Base-by-base conservation (phyloP, 306 rosid species). In the Trichosanthes cucumerina region DNA sequence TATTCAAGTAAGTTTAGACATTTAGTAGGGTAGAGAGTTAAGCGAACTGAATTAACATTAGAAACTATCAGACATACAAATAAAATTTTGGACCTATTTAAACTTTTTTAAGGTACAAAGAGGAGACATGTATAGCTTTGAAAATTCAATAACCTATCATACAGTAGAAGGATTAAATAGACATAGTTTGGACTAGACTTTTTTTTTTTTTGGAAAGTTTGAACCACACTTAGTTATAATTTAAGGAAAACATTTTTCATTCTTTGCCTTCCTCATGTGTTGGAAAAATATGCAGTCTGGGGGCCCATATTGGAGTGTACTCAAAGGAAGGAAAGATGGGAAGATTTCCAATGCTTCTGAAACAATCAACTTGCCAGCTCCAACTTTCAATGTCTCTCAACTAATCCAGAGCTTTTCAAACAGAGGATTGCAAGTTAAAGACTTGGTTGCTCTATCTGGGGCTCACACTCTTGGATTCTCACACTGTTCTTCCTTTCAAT, bases 311-410 rank as follows among this genome's bases (percentile, higher is more conserved):
- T 90, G 97, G 96, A 82, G 83, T n/a, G 90, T 89, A 21, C 81
- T 81, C 8, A 86, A 89, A 49, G 97, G 97, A 80, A 89, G 93
- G 44, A 93, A 92, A 88, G 96, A 89, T 78, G 92, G 97, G 82
- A 86, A 86, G 52, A 79, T 89, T 4, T 91, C 97, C 3, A 89
- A 82, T 62, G 96, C 90, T 50, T 81, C 86, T 1, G 93, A 91
- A 36, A 89, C 96, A 47, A 64, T 43, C 4, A 88, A 90, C 77
- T 46, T 93, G 63, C 97, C 96, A 14, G 86, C 90, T 6, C 93
- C 96, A 84, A 84, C 87, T 78, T 83, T 84, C 34, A 93, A 88
- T 24, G 76, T 86, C 4, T 81, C 74, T 16, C 88, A 89, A 80
- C 88, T 91, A 53, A 85, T 87, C 59, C 85, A 83, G 16, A 88